Percentiles rank a stretch among this genome's conserved stretches.
Evolutionary conservation across 164 flowering plant genomes (phyloP).

Genomic region (Stephania japonica): DNA sequence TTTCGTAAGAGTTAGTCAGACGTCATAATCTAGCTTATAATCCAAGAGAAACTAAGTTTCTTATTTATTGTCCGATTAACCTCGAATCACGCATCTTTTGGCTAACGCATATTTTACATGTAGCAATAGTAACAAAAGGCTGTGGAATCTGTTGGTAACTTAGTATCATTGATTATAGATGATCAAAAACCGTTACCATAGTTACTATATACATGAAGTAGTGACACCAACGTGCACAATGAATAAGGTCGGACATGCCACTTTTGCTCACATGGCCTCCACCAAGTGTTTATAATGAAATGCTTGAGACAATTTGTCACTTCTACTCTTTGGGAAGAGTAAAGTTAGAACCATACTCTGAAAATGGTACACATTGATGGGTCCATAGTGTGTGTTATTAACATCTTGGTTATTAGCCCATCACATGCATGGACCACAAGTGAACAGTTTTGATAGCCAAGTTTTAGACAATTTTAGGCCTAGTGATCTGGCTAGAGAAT

Average conservation of each 20-base stretch:
- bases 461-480: neutral
- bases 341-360: neutral
- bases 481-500: neutral
- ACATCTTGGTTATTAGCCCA: neutral
- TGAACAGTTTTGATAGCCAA: neutral
- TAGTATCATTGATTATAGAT: neutral
- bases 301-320: neutral
- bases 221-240: neutral
- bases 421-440: conserved; percentile 1
- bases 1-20: too few species aligned
- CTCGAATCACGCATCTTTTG: too few species aligned
- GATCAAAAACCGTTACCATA: neutral
- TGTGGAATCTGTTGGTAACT: neutral
- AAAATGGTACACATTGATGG: neutral
- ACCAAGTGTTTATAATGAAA: neutral
- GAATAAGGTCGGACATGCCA: neutral
- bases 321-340: neutral
- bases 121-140: neutral
- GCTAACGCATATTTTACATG: neutral
- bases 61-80: too few species aligned
- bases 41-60: too few species aligned
- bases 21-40: too few species aligned
- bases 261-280: neutral
- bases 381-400: neutral
- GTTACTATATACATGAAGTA: neutral